phyloP scores from a whole-genome alignment of 192 early-diverging fungal species.

The Entomortierella beljakovae region DNA sequence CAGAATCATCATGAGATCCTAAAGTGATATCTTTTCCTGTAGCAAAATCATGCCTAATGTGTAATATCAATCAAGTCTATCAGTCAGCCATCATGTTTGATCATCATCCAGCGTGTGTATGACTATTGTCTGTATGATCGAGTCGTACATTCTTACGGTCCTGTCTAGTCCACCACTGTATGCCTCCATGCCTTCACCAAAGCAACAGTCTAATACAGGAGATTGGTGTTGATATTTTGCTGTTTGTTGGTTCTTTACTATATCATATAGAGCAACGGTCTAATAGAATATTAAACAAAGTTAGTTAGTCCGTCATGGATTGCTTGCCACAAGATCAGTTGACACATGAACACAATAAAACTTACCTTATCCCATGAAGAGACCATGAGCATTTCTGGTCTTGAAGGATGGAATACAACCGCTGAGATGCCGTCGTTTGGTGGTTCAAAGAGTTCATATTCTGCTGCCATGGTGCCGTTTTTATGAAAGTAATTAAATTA shows the following conservation, averaged over 20 bases:
- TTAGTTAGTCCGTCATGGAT: background rate
- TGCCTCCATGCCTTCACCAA: constrained; percentile 65
- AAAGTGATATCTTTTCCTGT: constrained; percentile 67
- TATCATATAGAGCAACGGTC: constrained; percentile 89
- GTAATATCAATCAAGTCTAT: background rate
- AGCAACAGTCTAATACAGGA: constrained; percentile 85
- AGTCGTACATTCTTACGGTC: constrained; percentile 68
- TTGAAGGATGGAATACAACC: constrained; percentile 76
- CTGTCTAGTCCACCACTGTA: constrained; percentile 85
- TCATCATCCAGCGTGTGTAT: no score
- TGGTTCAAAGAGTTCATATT: constrained; percentile 83
- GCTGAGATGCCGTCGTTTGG: constrained; percentile 89
- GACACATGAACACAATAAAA: background rate
- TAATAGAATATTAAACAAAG: constrained; percentile 27
- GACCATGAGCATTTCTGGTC: constrained; percentile 75
- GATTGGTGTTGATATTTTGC: constrained; percentile 72
- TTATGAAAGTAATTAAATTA: no score
- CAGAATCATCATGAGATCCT: constrained; percentile 84
- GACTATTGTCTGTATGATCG: no score
- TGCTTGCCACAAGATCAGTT: background rate
- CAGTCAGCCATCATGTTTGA: no score
- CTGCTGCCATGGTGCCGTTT: constrained; percentile 31
- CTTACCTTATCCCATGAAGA: constrained; percentile 93
- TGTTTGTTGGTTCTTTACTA: constrained; percentile 65
- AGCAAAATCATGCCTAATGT: constrained; percentile 71